Conservation (phyloP, 2,329 filamentous ascomycete species). For the Ophiobolus disseminans region DNA sequence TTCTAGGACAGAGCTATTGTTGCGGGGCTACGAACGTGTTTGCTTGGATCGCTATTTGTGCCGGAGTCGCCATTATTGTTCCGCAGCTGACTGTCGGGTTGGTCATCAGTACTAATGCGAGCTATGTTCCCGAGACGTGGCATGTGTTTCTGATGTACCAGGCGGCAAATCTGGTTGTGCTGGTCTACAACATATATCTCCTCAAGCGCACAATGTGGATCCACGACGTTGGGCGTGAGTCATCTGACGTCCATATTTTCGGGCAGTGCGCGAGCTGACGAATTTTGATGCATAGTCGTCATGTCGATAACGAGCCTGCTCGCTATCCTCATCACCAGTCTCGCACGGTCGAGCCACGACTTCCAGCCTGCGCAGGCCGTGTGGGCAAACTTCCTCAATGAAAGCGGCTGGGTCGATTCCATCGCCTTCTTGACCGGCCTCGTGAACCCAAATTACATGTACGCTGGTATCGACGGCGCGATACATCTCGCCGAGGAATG, state of each 20-base stretch:
- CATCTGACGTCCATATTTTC: background rate
- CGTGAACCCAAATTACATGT: slow-evolving; percentile 23
- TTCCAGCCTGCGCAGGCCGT: slow-evolving; percentile 42
- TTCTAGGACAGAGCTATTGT: slow-evolving; percentile 17
- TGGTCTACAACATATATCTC: slow-evolving; percentile 22
- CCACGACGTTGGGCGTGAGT: slow-evolving; percentile 24
- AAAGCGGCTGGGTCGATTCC: slow-evolving; percentile 53
- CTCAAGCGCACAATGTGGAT: slow-evolving; percentile 26
- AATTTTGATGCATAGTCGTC: slow-evolving; percentile 9
- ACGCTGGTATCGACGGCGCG: slow-evolving; percentile 33
- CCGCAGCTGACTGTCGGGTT: slow-evolving; percentile 18
- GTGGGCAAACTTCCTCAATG: slow-evolving; percentile 56
- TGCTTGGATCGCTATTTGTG: slow-evolving; percentile 21
- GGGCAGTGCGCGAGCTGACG: background rate
- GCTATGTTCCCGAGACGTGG: slow-evolving; percentile 18
- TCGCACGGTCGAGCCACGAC: slow-evolving; percentile 48
- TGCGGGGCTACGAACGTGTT: slow-evolving; percentile 26
- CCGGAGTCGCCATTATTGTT: slow-evolving; percentile 24
- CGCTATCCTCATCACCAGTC: slow-evolving; percentile 56
- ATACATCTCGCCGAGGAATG: slow-evolving; percentile 41
- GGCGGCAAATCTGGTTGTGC: slow-evolving; percentile 13
- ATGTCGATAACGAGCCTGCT: slow-evolving; percentile 48
- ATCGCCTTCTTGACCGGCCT: slow-evolving; percentile 52
- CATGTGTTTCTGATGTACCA: slow-evolving; percentile 25
- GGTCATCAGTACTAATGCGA: slow-evolving; percentile 14